These are phyloP conservation scores for Bipolaris victoriae DNA, from an alignment of 2,329 filamentous ascomycete genomes.

Conservation along the genomic window DNA sequence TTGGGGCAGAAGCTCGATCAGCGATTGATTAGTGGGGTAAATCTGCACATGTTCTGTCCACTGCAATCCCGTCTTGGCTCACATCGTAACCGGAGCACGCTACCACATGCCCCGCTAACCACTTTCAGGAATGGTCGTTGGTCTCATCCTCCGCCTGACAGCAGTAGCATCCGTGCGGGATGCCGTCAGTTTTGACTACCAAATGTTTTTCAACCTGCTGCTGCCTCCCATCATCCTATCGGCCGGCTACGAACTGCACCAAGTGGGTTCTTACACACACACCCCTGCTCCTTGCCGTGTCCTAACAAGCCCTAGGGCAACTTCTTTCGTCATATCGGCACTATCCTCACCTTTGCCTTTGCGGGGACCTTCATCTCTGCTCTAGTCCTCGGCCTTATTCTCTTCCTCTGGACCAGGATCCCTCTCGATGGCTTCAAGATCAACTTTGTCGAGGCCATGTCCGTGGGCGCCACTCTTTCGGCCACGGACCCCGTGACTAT, in stretches of 20 bases:
- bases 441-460: constrained; percentile 93
- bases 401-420: constrained; percentile 87
- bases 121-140: constrained; percentile 85
- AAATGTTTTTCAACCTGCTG: constrained; percentile 99
- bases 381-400: constrained; percentile 85
- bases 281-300: neutral
- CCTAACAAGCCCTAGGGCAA: constrained; percentile 65
- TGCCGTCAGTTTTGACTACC: constrained; percentile 95
- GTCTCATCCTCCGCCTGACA: constrained; percentile 82
- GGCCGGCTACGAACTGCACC: constrained; percentile 95
- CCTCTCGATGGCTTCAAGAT: constrained; percentile 85
- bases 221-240: constrained; percentile 98
- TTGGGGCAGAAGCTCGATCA: constrained; percentile 15
- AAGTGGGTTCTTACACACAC: constrained; percentile 54
- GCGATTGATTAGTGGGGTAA: constrained; percentile 19
- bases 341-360: constrained; percentile 96
- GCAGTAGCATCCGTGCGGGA: constrained; percentile 84
- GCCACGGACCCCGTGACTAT: constrained; percentile 98
- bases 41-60: constrained; percentile 18
- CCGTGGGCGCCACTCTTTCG: constrained; percentile 92
- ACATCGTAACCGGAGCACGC: constrained; percentile 25
- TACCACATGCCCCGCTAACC: constrained; percentile 30
- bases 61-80: constrained; percentile 18
- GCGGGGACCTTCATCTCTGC: constrained; percentile 97
- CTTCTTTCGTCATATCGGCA: constrained; percentile 98